Evolutionary conservation across 345 rosid species (phyloP).

Genomic region (Hypericum androsaemum): DNA sequence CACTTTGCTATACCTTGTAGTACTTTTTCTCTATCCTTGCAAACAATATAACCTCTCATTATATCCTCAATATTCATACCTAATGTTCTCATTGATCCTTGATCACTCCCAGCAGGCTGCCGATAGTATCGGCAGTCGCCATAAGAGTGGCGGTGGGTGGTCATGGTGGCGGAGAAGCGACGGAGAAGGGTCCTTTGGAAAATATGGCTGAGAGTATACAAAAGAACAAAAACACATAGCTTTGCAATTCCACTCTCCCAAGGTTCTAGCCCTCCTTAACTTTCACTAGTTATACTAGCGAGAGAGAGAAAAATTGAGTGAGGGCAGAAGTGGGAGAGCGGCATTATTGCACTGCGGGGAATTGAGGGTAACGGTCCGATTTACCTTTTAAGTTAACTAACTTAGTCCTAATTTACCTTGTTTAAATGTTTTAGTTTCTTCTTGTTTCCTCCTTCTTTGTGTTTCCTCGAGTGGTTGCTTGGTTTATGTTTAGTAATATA

Average conservation of each 20-base stretch:
- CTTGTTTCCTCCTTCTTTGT: constrained; percentile 6
- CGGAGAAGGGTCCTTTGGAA: constrained; percentile 23
- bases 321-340: constrained; percentile 56
- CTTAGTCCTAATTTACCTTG: constrained; percentile 3
- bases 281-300: too few relatives aligned
- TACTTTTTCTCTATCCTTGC: not conserved
- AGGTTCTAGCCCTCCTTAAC: constrained; percentile 28
- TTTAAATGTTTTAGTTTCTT: constrained; percentile 12
- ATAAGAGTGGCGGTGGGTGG: constrained; percentile 8
- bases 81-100: constrained; percentile 4
- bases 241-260: constrained; percentile 77
- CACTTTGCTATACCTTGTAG: constrained; percentile 5
- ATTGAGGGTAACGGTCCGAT: constrained; percentile 94
- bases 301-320: not conserved
- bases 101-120: constrained; percentile 6
- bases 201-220: constrained; percentile 21
- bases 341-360: constrained; percentile 77
- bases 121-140: constrained; percentile 5
- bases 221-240: constrained; percentile 19
- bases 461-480: not conserved
- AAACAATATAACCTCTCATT: too few relatives aligned
- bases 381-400: constrained; percentile 12
- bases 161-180: constrained; percentile 4
- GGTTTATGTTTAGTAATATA: constrained; percentile 1
- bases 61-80: too few relatives aligned